A percentile compares a stretch with the other conserved stretches of the same genome.
These are phyloP conservation scores for Adenanthera pavonina DNA, from an alignment of 306 rosid genomes.

Conservation along the genomic window DNA sequence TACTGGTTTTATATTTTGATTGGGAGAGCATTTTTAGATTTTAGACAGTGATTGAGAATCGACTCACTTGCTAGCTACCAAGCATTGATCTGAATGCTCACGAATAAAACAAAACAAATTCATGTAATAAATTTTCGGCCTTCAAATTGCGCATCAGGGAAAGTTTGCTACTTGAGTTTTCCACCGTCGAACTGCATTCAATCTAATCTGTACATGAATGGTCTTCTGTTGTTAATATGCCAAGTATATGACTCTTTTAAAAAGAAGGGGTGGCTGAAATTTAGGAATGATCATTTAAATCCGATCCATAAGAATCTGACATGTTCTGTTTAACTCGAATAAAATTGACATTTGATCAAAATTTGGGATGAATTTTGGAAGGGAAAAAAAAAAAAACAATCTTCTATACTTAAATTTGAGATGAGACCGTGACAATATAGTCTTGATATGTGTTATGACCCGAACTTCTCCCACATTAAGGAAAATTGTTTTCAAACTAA, in stretches of 20 bases:
- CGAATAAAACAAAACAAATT: neutral
- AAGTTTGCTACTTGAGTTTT: neutral
- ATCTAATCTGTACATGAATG: neutral
- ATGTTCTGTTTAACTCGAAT: neutral
- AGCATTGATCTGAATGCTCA: neutral
- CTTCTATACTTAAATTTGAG: neutral
- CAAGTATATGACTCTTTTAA: neutral
- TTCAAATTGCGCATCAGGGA: neutral
- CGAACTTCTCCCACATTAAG: neutral
- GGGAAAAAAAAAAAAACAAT: neutral
- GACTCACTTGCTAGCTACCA: neutral
- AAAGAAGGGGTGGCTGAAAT: neutral
- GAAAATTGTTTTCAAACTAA: too few relatives aligned
- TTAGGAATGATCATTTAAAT: neutral
- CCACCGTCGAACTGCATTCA: neutral
- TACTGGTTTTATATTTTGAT: neutral
- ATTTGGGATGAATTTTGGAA: neutral
- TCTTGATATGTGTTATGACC: neutral
- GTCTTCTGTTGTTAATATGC: neutral
- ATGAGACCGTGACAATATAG: neutral
- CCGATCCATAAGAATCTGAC: neutral
- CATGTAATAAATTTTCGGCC: neutral
- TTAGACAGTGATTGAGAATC: neutral
- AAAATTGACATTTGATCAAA: neutral
- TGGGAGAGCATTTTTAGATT: neutral